These are phyloP conservation scores for Gossypium australe DNA, from an alignment of 345 rosid species.

Conservation along the genomic window DNA sequence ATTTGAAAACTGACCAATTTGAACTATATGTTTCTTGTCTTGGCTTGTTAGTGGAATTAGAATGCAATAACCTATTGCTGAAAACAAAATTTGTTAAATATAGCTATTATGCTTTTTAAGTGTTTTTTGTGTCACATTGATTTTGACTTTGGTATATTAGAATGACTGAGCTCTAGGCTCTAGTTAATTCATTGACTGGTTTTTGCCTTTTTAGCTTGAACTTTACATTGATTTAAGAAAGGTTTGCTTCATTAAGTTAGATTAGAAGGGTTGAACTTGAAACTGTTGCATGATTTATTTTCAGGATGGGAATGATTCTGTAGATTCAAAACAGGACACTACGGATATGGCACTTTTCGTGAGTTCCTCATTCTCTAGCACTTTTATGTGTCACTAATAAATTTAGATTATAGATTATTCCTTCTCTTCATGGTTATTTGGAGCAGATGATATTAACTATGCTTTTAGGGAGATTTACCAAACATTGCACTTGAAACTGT, in stretches of 20 bases:
- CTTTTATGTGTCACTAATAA: not conserved
- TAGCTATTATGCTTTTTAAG: not conserved
- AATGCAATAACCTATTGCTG: not conserved
- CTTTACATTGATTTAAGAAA: not conserved
- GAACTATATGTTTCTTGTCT: not conserved
- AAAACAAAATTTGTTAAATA: not conserved
- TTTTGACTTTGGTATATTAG: not conserved
- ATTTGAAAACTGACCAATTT: not conserved
- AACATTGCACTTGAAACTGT: not conserved
- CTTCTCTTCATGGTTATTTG: not conserved
- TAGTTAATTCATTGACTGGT: not conserved
- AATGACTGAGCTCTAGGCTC: not conserved
- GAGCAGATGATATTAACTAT: not conserved
- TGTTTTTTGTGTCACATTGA: not conserved
- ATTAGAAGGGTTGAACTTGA: not conserved
- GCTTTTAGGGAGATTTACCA: not conserved
- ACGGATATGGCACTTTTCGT: slow-evolving; percentile 61
- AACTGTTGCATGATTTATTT: not conserved
- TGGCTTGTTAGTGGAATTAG: not conserved
- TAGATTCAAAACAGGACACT: slow-evolving; percentile 48
- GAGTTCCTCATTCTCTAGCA: slow-evolving; percentile 18
- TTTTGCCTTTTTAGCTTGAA: not conserved
- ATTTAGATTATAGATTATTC: not conserved
- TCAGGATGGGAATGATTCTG: slow-evolving; percentile 52
- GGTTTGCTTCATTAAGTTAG: not conserved